Conservation (phyloP, 2,329 filamentous ascomycete species). For the Aureobasidium sp. region DNA sequence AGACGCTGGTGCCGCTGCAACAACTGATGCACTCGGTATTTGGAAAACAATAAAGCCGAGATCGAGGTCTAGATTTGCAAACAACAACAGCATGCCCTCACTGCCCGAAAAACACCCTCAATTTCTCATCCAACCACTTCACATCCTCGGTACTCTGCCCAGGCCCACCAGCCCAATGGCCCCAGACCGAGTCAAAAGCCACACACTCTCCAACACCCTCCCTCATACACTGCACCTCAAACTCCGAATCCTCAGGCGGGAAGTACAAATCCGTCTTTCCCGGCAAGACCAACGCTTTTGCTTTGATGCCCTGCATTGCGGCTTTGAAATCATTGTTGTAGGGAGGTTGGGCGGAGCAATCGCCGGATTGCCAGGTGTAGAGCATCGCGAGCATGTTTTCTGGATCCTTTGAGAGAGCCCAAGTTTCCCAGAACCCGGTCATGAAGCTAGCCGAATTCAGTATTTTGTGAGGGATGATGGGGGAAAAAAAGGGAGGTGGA, state of each 20-base stretch:
- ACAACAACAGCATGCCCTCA: too few species aligned
- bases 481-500: background rate
- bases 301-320: constrained; percentile 63
- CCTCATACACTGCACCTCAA: constrained; percentile 60
- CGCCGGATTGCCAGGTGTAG: constrained; percentile 70
- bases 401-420: constrained; percentile 66
- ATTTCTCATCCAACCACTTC: constrained; percentile 61
- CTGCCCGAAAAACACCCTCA: constrained; percentile 51
- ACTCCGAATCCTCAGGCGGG: constrained; percentile 70
- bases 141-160: constrained; percentile 65
- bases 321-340: constrained; percentile 53
- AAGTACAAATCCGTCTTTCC: constrained; percentile 73
- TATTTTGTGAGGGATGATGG: background rate
- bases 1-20: too few species aligned
- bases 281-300: constrained; percentile 64
- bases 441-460: constrained; percentile 58
- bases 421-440: constrained; percentile 67
- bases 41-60: too few species aligned
- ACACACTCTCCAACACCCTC: constrained; percentile 50
- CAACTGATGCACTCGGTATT: too few species aligned
- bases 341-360: constrained; percentile 60
- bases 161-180: constrained; percentile 53
- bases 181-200: constrained; percentile 57
- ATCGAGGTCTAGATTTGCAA: too few species aligned
- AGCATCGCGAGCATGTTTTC: constrained; percentile 71